Conservation (phyloP, 352 stramenopile species). For the Globisporangium irregulare region DNA sequence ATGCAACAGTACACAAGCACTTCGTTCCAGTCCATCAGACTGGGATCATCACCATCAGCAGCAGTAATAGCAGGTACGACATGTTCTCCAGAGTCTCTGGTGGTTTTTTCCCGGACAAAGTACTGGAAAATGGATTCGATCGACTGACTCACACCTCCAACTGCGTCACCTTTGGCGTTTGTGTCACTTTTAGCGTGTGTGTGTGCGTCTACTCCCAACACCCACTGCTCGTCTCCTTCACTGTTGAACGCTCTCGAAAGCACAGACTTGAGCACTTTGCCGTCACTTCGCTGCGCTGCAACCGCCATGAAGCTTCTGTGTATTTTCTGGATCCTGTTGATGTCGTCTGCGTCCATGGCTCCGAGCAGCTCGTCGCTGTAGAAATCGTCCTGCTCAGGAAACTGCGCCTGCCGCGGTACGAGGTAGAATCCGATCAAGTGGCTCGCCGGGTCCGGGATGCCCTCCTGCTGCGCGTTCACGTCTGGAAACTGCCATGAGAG, state of each 20-base stretch:
- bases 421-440: slow-evolving; percentile 58
- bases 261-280: slow-evolving; percentile 11
- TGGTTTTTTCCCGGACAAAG: slow-evolving; percentile 1
- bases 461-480: slow-evolving; percentile 1
- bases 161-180: neutral
- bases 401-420: slow-evolving; percentile 53
- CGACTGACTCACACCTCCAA: neutral
- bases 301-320: slow-evolving; percentile 30
- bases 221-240: slow-evolving; percentile 13
- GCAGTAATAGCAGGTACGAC: neutral
- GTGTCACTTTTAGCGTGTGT: neutral
- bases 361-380: slow-evolving; percentile 45
- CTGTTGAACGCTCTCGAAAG: neutral
- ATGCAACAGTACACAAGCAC: slow-evolving; percentile 34
- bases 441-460: slow-evolving; percentile 40
- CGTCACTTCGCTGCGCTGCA: slow-evolving; percentile 15
- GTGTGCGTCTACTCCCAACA: slow-evolving; percentile 11
- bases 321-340: slow-evolving; percentile 26
- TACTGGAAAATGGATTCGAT: slow-evolving; percentile 14
- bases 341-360: slow-evolving; percentile 28
- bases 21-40: slow-evolving; percentile 28
- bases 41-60: neutral
- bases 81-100: neutral
- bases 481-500: slow-evolving; percentile 40
- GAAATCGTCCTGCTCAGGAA: slow-evolving; percentile 48